Conservation (phyloP, 192 early-diverging fungal genomes). For the Linnemannia exigua region DNA sequence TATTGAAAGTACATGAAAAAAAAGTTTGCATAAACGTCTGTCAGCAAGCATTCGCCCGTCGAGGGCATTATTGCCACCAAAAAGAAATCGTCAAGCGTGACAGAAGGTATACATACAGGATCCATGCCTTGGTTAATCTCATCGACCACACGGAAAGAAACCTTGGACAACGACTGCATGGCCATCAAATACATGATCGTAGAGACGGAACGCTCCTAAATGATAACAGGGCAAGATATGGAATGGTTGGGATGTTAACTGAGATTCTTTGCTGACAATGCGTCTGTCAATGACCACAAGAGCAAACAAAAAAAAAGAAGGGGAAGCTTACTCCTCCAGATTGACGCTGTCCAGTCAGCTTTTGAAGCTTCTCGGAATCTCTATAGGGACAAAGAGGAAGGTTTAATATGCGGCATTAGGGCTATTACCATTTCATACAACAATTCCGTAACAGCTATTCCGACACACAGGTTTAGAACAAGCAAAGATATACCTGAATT, state of each 20-base stretch:
- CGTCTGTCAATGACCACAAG: background rate
- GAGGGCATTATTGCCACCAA: background rate
- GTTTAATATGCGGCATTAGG: background rate
- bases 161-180: constrained; percentile 86
- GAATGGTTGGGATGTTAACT: background rate
- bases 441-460: background rate
- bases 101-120: constrained; percentile 58
- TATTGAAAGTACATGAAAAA: background rate
- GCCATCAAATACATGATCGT: constrained; percentile 98
- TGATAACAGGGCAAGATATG: constrained; percentile 16
- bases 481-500: constrained; percentile 78
- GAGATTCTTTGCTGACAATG: background rate
- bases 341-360: constrained; percentile 90
- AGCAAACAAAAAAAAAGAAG: no score
- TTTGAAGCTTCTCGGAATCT: constrained; percentile 84
- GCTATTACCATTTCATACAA: background rate
- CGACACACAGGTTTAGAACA: background rate
- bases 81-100: background rate
- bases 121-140: constrained; percentile 99
- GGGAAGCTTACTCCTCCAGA: constrained; percentile 90
- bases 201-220: constrained; percentile 91
- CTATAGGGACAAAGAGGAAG: constrained; percentile 44
- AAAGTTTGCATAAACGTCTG: no score
- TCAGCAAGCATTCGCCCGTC: background rate
- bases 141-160: constrained; percentile 98